A percentile compares a stretch with the other conserved stretches of the same genome.
phyloP scores from a whole-genome alignment of 2,329 filamentous ascomycete genomes.

The Pseudogymnoascus sp. region DNA sequence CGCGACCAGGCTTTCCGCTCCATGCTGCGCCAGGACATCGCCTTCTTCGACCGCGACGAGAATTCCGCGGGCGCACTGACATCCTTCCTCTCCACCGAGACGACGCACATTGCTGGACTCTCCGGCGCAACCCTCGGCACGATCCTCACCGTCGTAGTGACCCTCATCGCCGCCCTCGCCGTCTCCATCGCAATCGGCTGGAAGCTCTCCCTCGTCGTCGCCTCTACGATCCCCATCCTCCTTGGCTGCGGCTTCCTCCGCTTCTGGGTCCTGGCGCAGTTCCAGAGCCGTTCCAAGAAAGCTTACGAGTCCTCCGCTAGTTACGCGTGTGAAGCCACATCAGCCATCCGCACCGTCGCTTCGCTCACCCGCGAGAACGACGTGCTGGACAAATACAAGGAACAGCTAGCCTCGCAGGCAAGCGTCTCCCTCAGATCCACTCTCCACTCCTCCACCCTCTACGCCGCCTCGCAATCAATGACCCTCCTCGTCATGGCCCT shows the following conservation, averaged over 20 bases:
- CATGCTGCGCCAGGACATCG: slow-evolving; percentile 87
- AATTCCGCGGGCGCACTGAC: slow-evolving; percentile 86
- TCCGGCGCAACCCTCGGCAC: slow-evolving; percentile 85
- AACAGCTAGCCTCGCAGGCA: slow-evolving; percentile 60
- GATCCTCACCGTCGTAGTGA: slow-evolving; percentile 72
- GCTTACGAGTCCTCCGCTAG: slow-evolving; percentile 76
- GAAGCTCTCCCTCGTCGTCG: slow-evolving; percentile 82
- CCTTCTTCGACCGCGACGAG: slow-evolving; percentile 84
- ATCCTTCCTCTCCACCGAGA: slow-evolving; percentile 81
- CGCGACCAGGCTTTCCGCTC: slow-evolving; percentile 76
- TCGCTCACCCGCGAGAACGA: slow-evolving; percentile 82
- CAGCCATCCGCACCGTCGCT: slow-evolving; percentile 87
- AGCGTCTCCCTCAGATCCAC: slow-evolving; percentile 65
- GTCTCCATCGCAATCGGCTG: slow-evolving; percentile 72
- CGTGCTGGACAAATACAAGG: slow-evolving; percentile 66
- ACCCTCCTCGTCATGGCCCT: slow-evolving; percentile 79
- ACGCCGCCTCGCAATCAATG: slow-evolving; percentile 77
- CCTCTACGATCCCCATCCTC: slow-evolving; percentile 69
- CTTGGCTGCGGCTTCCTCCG: slow-evolving; percentile 79
- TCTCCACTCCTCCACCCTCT: slow-evolving; percentile 69
- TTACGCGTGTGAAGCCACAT: slow-evolving; percentile 89
- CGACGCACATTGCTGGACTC: slow-evolving; percentile 80
- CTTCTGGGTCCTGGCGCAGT: slow-evolving; percentile 76
- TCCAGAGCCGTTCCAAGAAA: slow-evolving; percentile 70
- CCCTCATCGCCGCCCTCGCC: slow-evolving; percentile 66